A percentile compares a stretch with the other conserved stretches of the same genome.
These are phyloP conservation scores for Tylopilus sp. DNA, from an alignment of 768 basidiomycete genomes.

Conservation along the genomic window DNA sequence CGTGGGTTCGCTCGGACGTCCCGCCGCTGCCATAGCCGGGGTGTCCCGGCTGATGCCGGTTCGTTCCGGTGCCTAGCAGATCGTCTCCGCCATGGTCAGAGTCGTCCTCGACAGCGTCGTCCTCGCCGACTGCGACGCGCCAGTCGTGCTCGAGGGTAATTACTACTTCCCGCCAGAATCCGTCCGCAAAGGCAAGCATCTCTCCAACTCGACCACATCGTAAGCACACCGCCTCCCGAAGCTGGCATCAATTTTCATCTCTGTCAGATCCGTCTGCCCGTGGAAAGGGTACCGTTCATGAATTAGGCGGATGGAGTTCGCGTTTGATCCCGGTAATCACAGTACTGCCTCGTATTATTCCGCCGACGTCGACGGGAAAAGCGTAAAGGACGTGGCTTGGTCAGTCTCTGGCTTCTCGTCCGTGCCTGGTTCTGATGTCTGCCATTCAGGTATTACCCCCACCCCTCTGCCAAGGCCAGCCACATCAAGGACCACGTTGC, in stretches of 20 bases:
- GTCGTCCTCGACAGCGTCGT: constrained; percentile 47
- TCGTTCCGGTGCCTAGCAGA: too few species aligned
- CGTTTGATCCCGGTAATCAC: constrained; percentile 4
- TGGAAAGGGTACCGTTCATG: constrained; percentile 63
- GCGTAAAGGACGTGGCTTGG: constrained; percentile 65
- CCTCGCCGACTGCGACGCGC: constrained; percentile 56
- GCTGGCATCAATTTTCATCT: neutral
- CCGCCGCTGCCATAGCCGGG: neutral
- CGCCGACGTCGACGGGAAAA: constrained; percentile 45
- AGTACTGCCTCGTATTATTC: constrained; percentile 69
- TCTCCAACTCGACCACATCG: constrained; percentile 53
- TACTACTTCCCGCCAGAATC: constrained; percentile 69
- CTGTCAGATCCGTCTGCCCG: constrained; percentile 48
- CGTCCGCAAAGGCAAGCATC: constrained; percentile 42
- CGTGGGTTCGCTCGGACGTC: too few species aligned
- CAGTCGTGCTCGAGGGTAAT: constrained; percentile 61
- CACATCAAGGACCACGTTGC: constrained; percentile 66
- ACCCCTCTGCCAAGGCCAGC: constrained; percentile 52
- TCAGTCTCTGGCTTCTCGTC: constrained; percentile 25
- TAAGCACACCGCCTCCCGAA: constrained; percentile 26
- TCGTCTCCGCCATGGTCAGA: constrained; percentile 41
- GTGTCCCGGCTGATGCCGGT: constrained; percentile 15
- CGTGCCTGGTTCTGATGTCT: neutral
- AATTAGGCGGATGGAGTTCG: neutral
- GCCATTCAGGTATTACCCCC: constrained; percentile 61